Base-by-base conservation (phyloP, 257 asterid species). In the Solanum clarkiae region DNA sequence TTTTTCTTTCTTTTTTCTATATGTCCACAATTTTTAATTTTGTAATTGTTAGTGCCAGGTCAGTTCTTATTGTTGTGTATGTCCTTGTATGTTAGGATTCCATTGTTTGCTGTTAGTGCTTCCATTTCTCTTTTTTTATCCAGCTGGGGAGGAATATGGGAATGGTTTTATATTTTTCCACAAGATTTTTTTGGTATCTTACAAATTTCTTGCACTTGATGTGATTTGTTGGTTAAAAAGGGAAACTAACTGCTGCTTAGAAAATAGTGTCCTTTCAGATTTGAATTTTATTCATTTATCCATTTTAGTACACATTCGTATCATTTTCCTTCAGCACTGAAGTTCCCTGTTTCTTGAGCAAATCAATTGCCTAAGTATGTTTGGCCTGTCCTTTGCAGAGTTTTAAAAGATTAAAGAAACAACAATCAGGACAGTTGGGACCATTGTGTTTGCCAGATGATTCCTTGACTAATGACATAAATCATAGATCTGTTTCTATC, bases 371-470 rank as follows among this genome's bases (percentile, higher is more conserved):
- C 81, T 47, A 22, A 74, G 82, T 63, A 42, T 49, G 16, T 68
- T 56, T 72, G 14, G 54, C 59, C 77, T 85, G 74, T 57, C 4
- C 40, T 80, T 63, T 80, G 54, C 90, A 93, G 98, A 93, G 92
- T 47, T 91, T 90, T 32, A 94, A 92, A 90, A 90, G 97, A 87
- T 87, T 92, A 51, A 95, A 93, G 93, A 95, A 92, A 86, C 87
- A 84, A 86, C 92, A 87, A 86, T 86, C 93, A 15, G 88, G 86
- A 54, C 88, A 63, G 57, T 57, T 84, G 80, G 88, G 88, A 87
- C 90, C 85, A 86, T 77, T 65, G 60, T 80, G 75, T 26, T 80
- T 86, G 63, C 68, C 90, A 20, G 91, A 89, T 59, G 72, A 86
- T 88, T 91, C 92, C 16, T 16, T 84, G 54, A 80, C 84, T 81